Conservation (phyloP, 2,329 filamentous ascomycete species). For the Hymenoscyphus infarciens region DNA sequence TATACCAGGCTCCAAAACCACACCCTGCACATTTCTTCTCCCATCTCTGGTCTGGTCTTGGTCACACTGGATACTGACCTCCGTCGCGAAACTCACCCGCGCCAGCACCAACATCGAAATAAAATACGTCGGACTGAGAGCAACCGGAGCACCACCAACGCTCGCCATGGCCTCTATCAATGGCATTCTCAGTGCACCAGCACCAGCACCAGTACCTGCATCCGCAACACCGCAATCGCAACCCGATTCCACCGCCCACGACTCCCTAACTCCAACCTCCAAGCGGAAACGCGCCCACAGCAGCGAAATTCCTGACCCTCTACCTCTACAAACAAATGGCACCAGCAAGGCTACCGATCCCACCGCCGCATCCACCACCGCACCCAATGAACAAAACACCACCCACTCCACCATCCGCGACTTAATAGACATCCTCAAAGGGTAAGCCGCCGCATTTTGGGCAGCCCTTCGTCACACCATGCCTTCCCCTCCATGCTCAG, state of each 20-base stretch:
- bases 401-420: constrained; percentile 39
- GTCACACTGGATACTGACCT: constrained; percentile 13
- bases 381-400: constrained; percentile 29
- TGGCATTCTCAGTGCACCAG: constrained; percentile 41
- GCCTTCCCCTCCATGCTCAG: constrained; percentile 5
- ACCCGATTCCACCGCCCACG: constrained; percentile 22
- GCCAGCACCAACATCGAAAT: background rate
- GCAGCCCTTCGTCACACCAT: constrained; percentile 13
- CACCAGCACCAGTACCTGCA: constrained; percentile 26
- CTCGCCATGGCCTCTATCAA: constrained; percentile 37
- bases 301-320: constrained; percentile 4
- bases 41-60: background rate
- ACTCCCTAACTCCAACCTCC: constrained; percentile 37
- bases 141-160: constrained; percentile 4
- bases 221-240: constrained; percentile 11
- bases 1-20: too few species aligned
- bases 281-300: constrained; percentile 59
- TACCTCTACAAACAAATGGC: constrained; percentile 28
- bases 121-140: constrained; percentile 4
- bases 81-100: constrained; percentile 8
- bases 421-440: constrained; percentile 42
- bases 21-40: too few species aligned
- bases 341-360: constrained; percentile 22
- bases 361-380: constrained; percentile 14
- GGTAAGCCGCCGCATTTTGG: constrained; percentile 36